Evolutionary conservation across 768 basidiomycete species (phyloP).

Genomic region (Lentinula lateritia): DNA sequence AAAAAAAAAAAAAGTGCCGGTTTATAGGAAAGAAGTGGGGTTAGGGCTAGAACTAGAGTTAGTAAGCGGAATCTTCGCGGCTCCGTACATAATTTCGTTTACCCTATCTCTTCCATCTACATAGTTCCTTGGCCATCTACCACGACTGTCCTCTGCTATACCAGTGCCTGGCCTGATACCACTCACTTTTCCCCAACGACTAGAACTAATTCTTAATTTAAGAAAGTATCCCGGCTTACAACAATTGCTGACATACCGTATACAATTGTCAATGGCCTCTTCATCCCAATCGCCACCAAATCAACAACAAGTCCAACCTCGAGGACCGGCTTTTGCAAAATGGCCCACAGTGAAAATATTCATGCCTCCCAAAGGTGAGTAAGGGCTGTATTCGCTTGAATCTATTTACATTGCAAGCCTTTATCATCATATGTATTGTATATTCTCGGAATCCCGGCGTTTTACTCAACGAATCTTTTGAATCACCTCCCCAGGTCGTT

Average conservation of each 20-base stretch:
- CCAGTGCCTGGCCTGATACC: too few species aligned
- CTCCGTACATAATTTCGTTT: not conserved
- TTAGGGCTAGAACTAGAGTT: not conserved
- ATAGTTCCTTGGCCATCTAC: too few species aligned
- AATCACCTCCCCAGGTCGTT: conserved; percentile 32
- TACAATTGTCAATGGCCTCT: not conserved
- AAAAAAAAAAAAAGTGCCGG: not conserved
- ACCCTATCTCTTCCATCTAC: too few species aligned
- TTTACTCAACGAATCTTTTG: not conserved
- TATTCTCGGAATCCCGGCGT: not conserved
- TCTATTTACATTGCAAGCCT: not conserved
- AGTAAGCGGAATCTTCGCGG: conserved; percentile 20
- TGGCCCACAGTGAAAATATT: conserved; percentile 53
- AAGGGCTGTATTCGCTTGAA: not conserved
- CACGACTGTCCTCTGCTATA: too few species aligned
- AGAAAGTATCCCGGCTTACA: too few species aligned
- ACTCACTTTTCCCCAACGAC: too few species aligned
- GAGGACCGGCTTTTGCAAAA: conserved; percentile 36
- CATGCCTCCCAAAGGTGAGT: conserved; percentile 43
- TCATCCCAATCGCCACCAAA: conserved; percentile 3
- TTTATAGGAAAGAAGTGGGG: conserved; percentile 2
- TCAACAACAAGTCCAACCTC: conserved; percentile 25
- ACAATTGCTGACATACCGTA: not conserved
- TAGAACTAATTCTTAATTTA: too few species aligned
- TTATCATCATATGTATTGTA: not conserved